A percentile compares a stretch with the other conserved stretches of the same genome.
These are phyloP conservation scores for Allomyces arbusculus DNA, from an alignment of 192 early-diverging fungal species.

Conservation along the genomic window DNA sequence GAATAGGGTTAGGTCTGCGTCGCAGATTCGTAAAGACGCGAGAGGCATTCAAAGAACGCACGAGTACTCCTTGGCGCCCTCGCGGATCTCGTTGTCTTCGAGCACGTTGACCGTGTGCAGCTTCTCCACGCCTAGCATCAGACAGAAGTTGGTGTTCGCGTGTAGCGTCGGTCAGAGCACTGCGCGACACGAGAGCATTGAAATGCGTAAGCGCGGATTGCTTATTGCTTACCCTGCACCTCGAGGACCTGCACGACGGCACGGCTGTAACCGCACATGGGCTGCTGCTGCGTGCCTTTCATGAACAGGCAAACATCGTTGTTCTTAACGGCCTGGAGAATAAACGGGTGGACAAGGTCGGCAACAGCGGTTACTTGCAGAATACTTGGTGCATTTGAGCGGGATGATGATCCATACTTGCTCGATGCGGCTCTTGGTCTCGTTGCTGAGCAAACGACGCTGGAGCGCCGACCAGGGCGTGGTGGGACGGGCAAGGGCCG, in stretches of 20 bases:
- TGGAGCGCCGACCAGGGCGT: neutral
- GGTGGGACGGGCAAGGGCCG: neutral
- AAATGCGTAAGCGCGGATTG: neutral
- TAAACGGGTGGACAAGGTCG: neutral
- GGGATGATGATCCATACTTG: slow-evolving; percentile 6
- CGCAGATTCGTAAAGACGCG: neutral
- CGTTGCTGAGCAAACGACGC: slow-evolving; percentile 13
- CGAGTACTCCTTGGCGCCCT: slow-evolving; percentile 84
- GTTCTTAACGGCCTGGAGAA: slow-evolving; percentile 28
- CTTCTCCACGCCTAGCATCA: slow-evolving; percentile 42
- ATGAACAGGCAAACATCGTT: slow-evolving; percentile 78
- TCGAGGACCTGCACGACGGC: slow-evolving; percentile 81
- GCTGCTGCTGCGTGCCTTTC: slow-evolving; percentile 86
- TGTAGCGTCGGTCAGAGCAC: too few relatives aligned
- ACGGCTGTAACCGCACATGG: slow-evolving; percentile 84
- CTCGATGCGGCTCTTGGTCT: slow-evolving; percentile 19
- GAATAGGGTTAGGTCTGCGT: neutral
- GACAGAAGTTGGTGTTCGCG: slow-evolving; percentile 1
- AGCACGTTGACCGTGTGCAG: slow-evolving; percentile 65
- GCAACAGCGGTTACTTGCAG: neutral
- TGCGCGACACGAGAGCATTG: neutral
- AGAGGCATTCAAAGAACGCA: slow-evolving; percentile 10
- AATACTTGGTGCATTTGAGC: neutral
- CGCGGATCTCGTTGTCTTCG: slow-evolving; percentile 73
- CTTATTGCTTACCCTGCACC: slow-evolving; percentile 32